Conservation (phyloP, 805 yeast genomes). For the Yarrowia deformans region DNA sequence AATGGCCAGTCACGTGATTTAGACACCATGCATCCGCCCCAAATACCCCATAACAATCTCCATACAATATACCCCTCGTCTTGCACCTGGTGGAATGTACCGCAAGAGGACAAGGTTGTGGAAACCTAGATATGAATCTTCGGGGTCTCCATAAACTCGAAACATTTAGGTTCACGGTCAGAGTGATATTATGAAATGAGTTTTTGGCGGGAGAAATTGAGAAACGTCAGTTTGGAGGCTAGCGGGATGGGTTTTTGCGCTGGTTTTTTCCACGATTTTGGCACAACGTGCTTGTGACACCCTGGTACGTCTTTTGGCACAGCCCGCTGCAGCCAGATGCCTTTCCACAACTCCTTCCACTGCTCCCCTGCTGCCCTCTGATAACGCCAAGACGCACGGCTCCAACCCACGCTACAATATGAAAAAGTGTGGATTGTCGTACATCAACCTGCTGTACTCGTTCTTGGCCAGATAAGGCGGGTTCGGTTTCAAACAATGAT, state of each 20-base stretch:
- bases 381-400: constrained; percentile 38
- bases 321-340: too few species aligned
- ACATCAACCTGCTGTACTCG: too few species aligned
- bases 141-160: neutral
- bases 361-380: neutral
- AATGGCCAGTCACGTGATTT: neutral
- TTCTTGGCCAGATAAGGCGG: too few species aligned
- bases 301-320: too few species aligned
- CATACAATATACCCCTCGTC: neutral
- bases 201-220: too few species aligned
- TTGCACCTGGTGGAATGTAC: neutral
- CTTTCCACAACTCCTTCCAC: neutral
- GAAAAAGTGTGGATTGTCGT: neutral
- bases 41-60: too few species aligned
- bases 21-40: too few species aligned
- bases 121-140: neutral
- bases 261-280: neutral
- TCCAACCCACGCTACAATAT: constrained; percentile 3
- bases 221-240: too few species aligned
- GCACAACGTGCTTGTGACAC: too few species aligned
- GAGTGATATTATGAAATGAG: neutral
- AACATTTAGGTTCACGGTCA: neutral
- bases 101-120: neutral
- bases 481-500: too few species aligned
- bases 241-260: too few species aligned